Conservation (phyloP, 2,329 filamentous ascomycete species). For the Ophiostoma sp. region DNA sequence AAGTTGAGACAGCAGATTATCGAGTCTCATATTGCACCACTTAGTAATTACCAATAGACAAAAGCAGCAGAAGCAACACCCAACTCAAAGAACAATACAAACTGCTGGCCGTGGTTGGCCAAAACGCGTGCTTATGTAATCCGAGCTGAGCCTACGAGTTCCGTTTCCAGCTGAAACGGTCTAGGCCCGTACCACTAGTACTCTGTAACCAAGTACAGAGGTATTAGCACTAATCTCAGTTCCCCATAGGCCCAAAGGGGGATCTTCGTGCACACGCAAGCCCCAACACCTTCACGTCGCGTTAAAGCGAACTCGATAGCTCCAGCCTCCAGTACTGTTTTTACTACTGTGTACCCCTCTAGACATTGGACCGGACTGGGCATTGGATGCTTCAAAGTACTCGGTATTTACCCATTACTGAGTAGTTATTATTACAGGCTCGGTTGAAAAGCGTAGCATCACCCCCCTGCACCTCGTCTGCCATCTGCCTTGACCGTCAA, state of each 20-base stretch:
- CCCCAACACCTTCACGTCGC: neutral
- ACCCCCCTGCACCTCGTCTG: neutral
- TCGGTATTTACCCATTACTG: neutral
- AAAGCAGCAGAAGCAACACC: neutral
- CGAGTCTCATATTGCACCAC: neutral
- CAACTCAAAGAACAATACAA: neutral
- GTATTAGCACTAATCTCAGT: neutral
- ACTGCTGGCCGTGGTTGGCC: neutral
- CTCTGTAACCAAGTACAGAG: no score
- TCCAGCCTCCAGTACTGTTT: neutral
- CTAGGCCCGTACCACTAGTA: neutral
- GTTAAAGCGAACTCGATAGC: neutral
- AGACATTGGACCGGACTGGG: neutral
- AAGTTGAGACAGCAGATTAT: neutral
- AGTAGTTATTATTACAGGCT: neutral
- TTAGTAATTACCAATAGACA: neutral
- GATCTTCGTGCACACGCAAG: neutral
- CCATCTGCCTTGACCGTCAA: neutral
- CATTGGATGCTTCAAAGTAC: neutral
- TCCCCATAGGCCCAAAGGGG: conserved; percentile 3
- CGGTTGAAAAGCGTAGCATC: neutral
- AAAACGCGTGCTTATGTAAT: neutral
- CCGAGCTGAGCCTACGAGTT: neutral
- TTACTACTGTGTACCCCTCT: neutral
- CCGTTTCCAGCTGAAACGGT: conserved; percentile 6